Percentiles rank a stretch among this genome's conserved stretches.
Evolutionary conservation across 148 eudicot genomes (phyloP).

Genomic region (Rhododendron griersonianum): DNA sequence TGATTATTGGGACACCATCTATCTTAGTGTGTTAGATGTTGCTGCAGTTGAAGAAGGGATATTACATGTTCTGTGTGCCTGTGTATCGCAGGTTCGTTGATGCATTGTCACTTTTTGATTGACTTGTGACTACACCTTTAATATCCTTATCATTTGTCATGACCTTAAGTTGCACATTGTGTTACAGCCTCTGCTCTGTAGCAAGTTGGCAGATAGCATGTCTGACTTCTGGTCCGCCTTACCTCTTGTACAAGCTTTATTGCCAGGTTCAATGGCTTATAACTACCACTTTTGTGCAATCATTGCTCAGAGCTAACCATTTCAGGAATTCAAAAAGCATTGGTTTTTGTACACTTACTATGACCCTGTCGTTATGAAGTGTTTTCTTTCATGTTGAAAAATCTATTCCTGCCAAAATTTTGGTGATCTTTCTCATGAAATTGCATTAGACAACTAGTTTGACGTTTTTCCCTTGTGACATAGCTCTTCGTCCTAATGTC

Average conservation of each 20-base stretch:
- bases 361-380: neutral
- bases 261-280: conserved; percentile 54
- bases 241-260: conserved; percentile 76
- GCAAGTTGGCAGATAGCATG: conserved; percentile 55
- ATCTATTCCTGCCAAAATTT: neutral
- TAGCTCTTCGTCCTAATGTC: conserved; percentile 71
- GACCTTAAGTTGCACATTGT: neutral
- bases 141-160: conserved; percentile 5
- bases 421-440: neutral
- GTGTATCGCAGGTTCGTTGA: conserved; percentile 63
- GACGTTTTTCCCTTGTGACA: conserved; percentile 18
- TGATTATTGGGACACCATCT: conserved; percentile 52
- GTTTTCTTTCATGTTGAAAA: neutral
- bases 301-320: neutral
- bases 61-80: conserved; percentile 72
- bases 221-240: conserved; percentile 66
- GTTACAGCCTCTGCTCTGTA: conserved; percentile 64
- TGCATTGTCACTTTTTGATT: neutral
- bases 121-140: conserved; percentile 1
- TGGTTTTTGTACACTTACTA: neutral
- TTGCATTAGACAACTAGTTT: neutral
- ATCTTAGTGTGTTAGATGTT: conserved; percentile 55
- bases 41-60: conserved; percentile 67
- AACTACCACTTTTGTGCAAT: neutral
- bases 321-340: neutral